phyloP scores from a whole-genome alignment of 495 filamentous ascomycete species.

The Trichoderma asperelloides region DNA sequence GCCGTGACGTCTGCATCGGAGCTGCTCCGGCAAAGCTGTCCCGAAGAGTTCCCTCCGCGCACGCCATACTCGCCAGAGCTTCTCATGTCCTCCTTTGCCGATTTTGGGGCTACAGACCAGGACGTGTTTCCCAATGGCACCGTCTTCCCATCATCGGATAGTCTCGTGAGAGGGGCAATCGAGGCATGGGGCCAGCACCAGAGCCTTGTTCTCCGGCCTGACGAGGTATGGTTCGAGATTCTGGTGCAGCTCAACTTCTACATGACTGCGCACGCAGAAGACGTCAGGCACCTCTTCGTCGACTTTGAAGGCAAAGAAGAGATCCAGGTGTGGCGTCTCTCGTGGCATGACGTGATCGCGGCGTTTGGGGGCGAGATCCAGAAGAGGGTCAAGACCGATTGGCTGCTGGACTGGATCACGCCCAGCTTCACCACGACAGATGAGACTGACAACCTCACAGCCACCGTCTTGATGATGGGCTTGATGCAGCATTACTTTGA shows the following conservation, averaged over 20 bases:
- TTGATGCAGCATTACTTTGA: slow-evolving; percentile 27
- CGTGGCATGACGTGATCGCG: slow-evolving; percentile 14
- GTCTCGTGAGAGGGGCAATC: slow-evolving; percentile 40
- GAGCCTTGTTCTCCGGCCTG: slow-evolving; percentile 43
- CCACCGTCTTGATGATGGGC: slow-evolving; percentile 33
- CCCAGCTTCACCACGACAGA: slow-evolving; percentile 32
- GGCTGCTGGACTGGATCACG: slow-evolving; percentile 24
- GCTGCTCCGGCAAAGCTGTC: slow-evolving; percentile 1
- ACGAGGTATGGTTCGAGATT: slow-evolving; percentile 53
- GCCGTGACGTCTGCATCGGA: neutral
- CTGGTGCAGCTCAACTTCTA: slow-evolving; percentile 45
- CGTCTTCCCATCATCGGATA: slow-evolving; percentile 26
- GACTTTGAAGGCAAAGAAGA: slow-evolving; percentile 31
- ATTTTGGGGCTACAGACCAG: neutral
- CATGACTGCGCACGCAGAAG: slow-evolving; percentile 41
- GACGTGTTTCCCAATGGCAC: neutral
- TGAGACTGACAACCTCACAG: slow-evolving; percentile 22
- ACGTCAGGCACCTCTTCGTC: slow-evolving; percentile 35
- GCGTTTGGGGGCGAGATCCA: slow-evolving; percentile 22
- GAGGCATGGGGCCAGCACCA: slow-evolving; percentile 44
- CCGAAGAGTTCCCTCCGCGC: neutral
- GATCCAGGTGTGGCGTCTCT: slow-evolving; percentile 22
- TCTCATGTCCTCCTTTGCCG: slow-evolving; percentile 4
- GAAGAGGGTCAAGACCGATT: slow-evolving; percentile 17
- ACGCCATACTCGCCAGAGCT: slow-evolving; percentile 2